Conservation (phyloP, 768 basidiomycete genomes). For the Crassisporium funariophilum region DNA sequence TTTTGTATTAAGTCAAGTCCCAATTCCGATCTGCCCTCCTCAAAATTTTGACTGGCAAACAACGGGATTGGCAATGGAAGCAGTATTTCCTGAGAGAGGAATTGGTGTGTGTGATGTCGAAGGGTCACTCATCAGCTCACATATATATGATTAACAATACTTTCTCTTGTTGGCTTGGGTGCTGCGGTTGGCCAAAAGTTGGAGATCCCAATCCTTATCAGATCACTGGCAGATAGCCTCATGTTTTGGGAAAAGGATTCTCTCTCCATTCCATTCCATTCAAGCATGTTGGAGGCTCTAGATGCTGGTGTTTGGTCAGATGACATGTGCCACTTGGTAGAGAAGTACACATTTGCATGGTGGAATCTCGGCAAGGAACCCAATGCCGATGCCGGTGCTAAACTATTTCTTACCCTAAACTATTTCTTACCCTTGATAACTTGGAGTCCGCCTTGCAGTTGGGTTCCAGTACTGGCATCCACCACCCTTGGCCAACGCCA, state of each 20-base stretch:
- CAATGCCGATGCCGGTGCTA: not conserved
- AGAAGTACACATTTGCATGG: not conserved
- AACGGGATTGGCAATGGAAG: not conserved
- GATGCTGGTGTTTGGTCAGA: not conserved
- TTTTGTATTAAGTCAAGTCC: not conserved
- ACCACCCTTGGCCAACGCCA: no score
- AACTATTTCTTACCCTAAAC: no score
- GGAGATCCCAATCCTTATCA: not conserved
- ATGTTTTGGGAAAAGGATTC: not conserved
- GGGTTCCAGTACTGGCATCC: not conserved
- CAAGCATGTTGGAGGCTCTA: not conserved
- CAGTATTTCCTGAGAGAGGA: not conserved
- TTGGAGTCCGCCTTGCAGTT: not conserved
- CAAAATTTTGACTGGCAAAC: not conserved
- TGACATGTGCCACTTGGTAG: not conserved
- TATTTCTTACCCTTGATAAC: no score
- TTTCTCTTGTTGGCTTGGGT: not conserved
- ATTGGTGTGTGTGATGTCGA: not conserved
- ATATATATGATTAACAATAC: not conserved
- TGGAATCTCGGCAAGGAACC: not conserved
- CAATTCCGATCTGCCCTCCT: not conserved
- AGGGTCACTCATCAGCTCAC: not conserved
- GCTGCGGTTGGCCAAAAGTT: not conserved
- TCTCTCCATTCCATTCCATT: not conserved
- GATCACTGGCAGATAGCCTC: not conserved